Base-by-base conservation (phyloP, 2,329 filamentous ascomycete species). In the Penicillium sp. region DNA sequence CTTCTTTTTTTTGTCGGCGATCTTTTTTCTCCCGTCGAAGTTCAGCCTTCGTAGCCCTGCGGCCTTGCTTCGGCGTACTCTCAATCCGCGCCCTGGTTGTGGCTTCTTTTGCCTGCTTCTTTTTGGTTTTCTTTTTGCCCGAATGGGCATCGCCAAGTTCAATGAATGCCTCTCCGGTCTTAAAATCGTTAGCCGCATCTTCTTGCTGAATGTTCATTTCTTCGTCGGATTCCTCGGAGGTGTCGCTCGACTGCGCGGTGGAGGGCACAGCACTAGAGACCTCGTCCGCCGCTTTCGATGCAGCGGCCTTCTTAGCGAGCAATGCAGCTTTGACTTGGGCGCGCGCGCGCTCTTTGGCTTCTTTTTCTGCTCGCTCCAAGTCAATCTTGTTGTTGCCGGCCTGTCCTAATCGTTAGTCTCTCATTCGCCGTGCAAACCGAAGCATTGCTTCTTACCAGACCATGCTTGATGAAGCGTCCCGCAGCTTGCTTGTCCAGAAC, bases 381-480 rank as follows among this genome's bases (percentile, higher is more conserved):
- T 80, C 75, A 54, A 74, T 68, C 60, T 76, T 75, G 33, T 78
- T 67, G 63, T 81, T 76, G 33, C 72, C 72, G 46, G 71, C 63
- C 72, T 74, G 41, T 12, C 27, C 4, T 29, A 25, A 39, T 24
- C 4, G n/a, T 64, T 47, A 66, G 55, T 46, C 4, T 13, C 18
- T 25, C 18, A n/a, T 42, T 37, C 34, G 25, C 18, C 18, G 36
- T 26, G n/a, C 4, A 1, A 12, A 8, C 13, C 28, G 3, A 0
- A 7, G 4, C 6, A 29, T 27, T 12, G 11, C 29, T 26, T 66
- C 79, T 58, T 72, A 88, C 85, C 61, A 97, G 72, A 45, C 87
- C 88, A 51, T 88, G 81, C 64, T 85, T 88, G 60, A 98, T 83
- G 51, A 98, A 87, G 43, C 91, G 80, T 44, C 80, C 82, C 11